Evolutionary conservation across 768 basidiomycete species (phyloP).

Genomic region (Gymnopilus dilepis): DNA sequence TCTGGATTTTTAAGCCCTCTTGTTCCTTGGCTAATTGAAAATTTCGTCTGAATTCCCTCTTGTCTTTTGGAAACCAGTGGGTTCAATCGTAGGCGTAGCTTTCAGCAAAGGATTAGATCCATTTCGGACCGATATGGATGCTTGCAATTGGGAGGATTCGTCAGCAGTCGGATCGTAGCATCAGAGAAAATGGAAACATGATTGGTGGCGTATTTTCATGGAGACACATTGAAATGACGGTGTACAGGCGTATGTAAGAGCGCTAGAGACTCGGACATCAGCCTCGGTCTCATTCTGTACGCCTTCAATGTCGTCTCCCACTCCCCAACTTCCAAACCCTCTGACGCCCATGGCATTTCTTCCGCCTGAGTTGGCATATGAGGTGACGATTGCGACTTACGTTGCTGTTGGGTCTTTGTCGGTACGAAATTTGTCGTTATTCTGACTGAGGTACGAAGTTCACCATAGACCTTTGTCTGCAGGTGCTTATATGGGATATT

Average conservation of each 20-base stretch:
- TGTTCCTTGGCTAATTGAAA: too few relatives aligned
- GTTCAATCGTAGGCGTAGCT: too few relatives aligned
- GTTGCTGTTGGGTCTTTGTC: slow-evolving; percentile 3
- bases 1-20: too few relatives aligned
- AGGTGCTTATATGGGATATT: slow-evolving; percentile 3
- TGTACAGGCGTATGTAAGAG: neutral
- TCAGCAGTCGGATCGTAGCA: too few relatives aligned
- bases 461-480: neutral
- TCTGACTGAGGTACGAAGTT: neutral
- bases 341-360: slow-evolving; percentile 13
- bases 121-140: too few relatives aligned
- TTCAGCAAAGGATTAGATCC: neutral
- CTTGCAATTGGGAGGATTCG: too few relatives aligned
- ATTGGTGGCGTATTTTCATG: neutral
- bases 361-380: slow-evolving; percentile 8
- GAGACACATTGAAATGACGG: too few relatives aligned
- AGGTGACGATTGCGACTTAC: slow-evolving; percentile 7
- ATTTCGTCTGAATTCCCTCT: too few relatives aligned
- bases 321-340: slow-evolving; percentile 1
- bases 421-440: neutral
- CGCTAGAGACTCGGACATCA: neutral
- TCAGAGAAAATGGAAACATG: neutral
- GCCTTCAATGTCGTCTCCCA: neutral
- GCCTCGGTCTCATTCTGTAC: neutral
- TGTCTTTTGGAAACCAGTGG: too few relatives aligned